phyloP scores from a whole-genome alignment of 495 filamentous ascomycete species.

The Aspergillus heteromorphus region DNA sequence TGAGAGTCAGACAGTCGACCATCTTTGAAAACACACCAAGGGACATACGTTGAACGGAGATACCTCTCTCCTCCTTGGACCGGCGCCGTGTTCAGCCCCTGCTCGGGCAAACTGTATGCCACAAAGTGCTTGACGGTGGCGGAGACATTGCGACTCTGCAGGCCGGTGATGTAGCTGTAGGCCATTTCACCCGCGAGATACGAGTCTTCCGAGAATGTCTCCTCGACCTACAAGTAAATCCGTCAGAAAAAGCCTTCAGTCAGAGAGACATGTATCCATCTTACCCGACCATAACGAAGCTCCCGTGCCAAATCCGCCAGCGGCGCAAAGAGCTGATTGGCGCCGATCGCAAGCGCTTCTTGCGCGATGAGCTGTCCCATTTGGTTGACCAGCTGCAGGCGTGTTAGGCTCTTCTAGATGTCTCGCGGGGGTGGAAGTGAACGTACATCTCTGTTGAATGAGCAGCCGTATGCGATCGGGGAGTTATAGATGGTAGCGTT shows the following conservation, averaged over 20 bases:
- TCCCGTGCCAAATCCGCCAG: conserved; percentile 63
- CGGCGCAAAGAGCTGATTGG: conserved; percentile 65
- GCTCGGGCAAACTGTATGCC: conserved; percentile 59
- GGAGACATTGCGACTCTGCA: conserved; percentile 58
- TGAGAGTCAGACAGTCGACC: not conserved
- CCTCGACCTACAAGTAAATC: conserved; percentile 47
- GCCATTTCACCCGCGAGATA: conserved; percentile 58
- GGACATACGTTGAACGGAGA: conserved; percentile 51
- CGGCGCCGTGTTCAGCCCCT: conserved; percentile 63
- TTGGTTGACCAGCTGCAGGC: conserved; percentile 44
- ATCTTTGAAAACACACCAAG: not conserved
- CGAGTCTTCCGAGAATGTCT: conserved; percentile 61
- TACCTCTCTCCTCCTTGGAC: conserved; percentile 66
- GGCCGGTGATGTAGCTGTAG: conserved; percentile 53
- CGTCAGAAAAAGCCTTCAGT: too few relatives aligned
- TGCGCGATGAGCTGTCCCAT: conserved; percentile 57
- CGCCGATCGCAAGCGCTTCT: conserved; percentile 57
- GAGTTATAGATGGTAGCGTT: conserved; percentile 75
- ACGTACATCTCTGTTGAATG: conserved; percentile 50
- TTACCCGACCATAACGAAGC: conserved; percentile 56
- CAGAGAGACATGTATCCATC: too few relatives aligned
- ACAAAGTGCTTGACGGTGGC: conserved; percentile 68
- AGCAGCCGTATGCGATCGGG: conserved; percentile 63
- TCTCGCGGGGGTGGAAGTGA: not conserved
- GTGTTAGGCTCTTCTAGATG: not conserved